Evolutionary conservation across 2,329 filamentous ascomycete species (phyloP).

Genomic region (Pochonia chlamydosporia): DNA sequence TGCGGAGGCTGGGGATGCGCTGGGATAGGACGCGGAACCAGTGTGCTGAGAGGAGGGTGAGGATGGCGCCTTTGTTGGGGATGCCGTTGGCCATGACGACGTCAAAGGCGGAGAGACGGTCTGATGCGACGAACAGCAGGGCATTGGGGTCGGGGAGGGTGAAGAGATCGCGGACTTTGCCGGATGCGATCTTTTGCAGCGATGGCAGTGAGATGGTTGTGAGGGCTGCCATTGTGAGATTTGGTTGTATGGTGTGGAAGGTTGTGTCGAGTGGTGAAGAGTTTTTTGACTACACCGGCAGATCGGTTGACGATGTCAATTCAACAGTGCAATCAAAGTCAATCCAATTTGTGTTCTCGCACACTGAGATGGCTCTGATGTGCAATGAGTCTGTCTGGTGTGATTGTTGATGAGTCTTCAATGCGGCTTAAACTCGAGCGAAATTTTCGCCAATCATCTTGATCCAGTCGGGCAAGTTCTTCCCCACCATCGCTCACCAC

Average conservation of each 20-base stretch:
- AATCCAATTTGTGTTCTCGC: too few relatives aligned
- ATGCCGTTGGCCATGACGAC: constrained; percentile 73
- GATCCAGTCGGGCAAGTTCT: too few relatives aligned
- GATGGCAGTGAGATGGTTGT: constrained; percentile 24
- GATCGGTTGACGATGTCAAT: too few relatives aligned
- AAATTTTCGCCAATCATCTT: too few relatives aligned
- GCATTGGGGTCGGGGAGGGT: constrained; percentile 55
- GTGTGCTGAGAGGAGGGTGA: constrained; percentile 39
- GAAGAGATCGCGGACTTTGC: constrained; percentile 80
- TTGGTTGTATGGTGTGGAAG: background rate
- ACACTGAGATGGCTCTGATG: too few relatives aligned
- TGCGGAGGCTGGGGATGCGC: constrained; percentile 41
- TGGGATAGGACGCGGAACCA: constrained; percentile 47
- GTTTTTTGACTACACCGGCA: too few relatives aligned
- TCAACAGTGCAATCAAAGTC: too few relatives aligned
- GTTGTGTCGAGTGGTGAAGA: too few relatives aligned
- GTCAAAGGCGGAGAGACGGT: constrained; percentile 94
- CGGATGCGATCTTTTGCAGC: constrained; percentile 30
- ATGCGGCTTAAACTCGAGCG: too few relatives aligned
- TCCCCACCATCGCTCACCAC: too few relatives aligned
- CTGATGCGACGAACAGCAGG: constrained; percentile 78
- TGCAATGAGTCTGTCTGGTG: too few relatives aligned
- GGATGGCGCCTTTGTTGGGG: constrained; percentile 46
- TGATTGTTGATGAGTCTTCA: too few relatives aligned
- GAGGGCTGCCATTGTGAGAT: constrained; percentile 15